These are phyloP conservation scores for Aeminium ludgeri DNA, from an alignment of 495 filamentous ascomycete genomes.

Conservation along the genomic window DNA sequence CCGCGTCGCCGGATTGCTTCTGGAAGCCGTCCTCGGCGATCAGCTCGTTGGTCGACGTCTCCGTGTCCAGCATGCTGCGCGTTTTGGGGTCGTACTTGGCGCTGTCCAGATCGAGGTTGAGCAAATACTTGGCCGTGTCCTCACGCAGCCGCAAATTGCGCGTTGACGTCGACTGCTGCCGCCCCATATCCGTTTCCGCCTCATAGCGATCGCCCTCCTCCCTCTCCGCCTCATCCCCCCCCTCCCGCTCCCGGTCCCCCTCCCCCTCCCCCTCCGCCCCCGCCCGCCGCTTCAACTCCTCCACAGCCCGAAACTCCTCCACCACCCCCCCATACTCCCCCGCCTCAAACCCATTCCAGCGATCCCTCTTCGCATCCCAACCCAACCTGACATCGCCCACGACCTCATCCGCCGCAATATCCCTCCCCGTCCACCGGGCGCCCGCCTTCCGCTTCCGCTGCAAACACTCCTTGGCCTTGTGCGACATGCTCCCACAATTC, in stretches of 20 bases:
- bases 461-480: constrained; percentile 87
- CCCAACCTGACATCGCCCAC: constrained; percentile 69
- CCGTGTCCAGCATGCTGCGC: constrained; percentile 77
- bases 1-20: constrained; percentile 78
- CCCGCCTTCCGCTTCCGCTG: constrained; percentile 78
- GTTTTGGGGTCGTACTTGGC: constrained; percentile 98
- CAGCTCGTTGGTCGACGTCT: constrained; percentile 64
- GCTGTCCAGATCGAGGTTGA: constrained; percentile 88
- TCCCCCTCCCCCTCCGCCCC: constrained; percentile 18
- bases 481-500: constrained; percentile 93
- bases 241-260: too few species aligned
- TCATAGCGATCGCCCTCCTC: constrained; percentile 67
- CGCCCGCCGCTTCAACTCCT: constrained; percentile 53
- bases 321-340: constrained; percentile 71
- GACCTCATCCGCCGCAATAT: constrained; percentile 88
- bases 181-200: constrained; percentile 92
- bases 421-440: constrained; percentile 78
- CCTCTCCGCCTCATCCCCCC: too few species aligned
- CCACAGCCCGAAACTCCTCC: constrained; percentile 72
- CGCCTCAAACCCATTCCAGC: constrained; percentile 93
- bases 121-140: constrained; percentile 94
- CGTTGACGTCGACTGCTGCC: constrained; percentile 75
- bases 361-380: constrained; percentile 96
- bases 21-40: constrained; percentile 93
- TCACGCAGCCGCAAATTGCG: constrained; percentile 82